phyloP scores from a whole-genome alignment of 768 basidiomycete species.

The Mycena metata region DNA sequence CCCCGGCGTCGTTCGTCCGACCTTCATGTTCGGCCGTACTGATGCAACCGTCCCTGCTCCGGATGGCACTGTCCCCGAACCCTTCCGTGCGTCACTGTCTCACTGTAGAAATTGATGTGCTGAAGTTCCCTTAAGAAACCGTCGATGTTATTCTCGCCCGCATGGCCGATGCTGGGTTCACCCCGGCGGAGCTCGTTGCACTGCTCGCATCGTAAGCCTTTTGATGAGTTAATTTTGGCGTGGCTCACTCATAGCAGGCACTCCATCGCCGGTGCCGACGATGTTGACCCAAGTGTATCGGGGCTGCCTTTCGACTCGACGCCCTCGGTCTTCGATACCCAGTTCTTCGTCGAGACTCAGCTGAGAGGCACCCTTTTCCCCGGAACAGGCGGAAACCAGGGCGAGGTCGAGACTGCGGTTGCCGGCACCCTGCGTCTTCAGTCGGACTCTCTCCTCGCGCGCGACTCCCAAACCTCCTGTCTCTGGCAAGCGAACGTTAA shows the following conservation, averaged over 20 bases:
- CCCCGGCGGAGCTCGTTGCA: slow-evolving; percentile 41
- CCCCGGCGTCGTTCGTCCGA: too few relatives aligned
- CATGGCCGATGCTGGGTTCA: slow-evolving; percentile 42
- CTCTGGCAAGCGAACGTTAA: slow-evolving; percentile 46
- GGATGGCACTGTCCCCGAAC: slow-evolving; percentile 40
- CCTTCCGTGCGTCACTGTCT: slow-evolving; percentile 29
- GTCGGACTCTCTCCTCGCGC: slow-evolving; percentile 42
- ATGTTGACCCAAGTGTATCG: too few relatives aligned
- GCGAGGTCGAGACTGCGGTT: slow-evolving; percentile 41
- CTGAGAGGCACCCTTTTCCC: slow-evolving; percentile 23
- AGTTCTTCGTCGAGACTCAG: slow-evolving; percentile 40
- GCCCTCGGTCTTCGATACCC: slow-evolving; percentile 39
- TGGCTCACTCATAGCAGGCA: too few relatives aligned
- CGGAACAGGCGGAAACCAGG: too few relatives aligned
- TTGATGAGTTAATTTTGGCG: too few relatives aligned
- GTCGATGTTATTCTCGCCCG: slow-evolving; percentile 37
- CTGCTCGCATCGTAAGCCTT: too few relatives aligned
- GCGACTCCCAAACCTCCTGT: slow-evolving; percentile 42
- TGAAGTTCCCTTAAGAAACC: slow-evolving; percentile 3
- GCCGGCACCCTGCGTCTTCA: slow-evolving; percentile 44
- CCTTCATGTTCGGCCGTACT: too few relatives aligned
- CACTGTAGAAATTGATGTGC: too few relatives aligned
- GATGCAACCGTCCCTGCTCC: slow-evolving; percentile 22
- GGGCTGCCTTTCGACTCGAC: slow-evolving; percentile 43
- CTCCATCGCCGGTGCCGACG: too few relatives aligned